Evolutionary conservation across 306 rosid genomes (phyloP), one percentile per base, ranked within the genome.

Genomic region (Delonix regia): DNA sequence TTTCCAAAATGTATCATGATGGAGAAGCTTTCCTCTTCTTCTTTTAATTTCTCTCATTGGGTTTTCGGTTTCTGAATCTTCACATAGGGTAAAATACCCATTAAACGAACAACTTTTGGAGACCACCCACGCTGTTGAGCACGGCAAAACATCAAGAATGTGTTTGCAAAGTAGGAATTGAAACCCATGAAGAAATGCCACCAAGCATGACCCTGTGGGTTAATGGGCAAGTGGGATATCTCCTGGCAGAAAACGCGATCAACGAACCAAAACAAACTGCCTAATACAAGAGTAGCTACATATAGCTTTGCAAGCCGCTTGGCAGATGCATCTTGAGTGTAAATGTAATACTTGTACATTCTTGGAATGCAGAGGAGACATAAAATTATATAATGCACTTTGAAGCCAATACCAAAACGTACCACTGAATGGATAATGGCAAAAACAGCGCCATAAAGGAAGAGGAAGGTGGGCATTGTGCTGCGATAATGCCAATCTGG

Each of bases 401-500:
- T 86, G 88, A 93, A 90, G 61, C 93, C 94, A 60, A 91, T 76
- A 18, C 81, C 97, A 12, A 87, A 84, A 69, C 74, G 92, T 48
- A 88, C 47, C 19, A 87, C 71, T 4, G 94, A 78, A 83, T 93
- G 98, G 57, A 77, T 87, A 8, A 73, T 30, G 0, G 92, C 97
- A 15, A 93, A 93, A 53, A 22, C 64, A 73, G 55, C 88, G 81
- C 97, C 97, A 76, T 93, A 93, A n/a, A 88, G 80, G 80, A 89
- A 88, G 80, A 93, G 90, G 83, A 93, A 89, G 66, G 89, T 87
- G 25, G 97, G 98, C 98, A 93, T 93, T 55, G 98, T 93, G 47
- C 88, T 82, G 9, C 88, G 92, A 65, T 93, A 93, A 74, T 93
- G 97, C 98, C 98, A 93, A 80, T 93, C 94, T 1, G 98, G 98